phyloP scores from a whole-genome alignment of 768 basidiomycete species.

The Leccinum obscurum region DNA sequence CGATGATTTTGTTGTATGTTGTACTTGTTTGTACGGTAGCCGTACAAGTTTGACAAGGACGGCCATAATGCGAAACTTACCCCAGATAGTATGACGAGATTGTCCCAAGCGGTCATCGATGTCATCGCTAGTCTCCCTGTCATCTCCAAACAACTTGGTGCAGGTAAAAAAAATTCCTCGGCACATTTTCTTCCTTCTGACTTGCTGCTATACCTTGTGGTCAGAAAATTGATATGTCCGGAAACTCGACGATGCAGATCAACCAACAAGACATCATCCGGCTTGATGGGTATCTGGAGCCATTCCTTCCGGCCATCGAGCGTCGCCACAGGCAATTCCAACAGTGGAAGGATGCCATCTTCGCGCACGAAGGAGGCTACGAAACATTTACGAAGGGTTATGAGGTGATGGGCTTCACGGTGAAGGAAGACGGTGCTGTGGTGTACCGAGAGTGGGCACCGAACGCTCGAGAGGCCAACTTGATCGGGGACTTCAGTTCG shows the following conservation, averaged over 20 bases:
- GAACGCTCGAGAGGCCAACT: constrained; percentile 73
- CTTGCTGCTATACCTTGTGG: not conserved
- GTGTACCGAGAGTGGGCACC: constrained; percentile 97
- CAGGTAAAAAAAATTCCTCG: constrained; percentile 3
- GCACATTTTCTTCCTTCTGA: constrained; percentile 6
- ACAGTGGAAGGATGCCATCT: constrained; percentile 76
- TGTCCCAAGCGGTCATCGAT: not conserved
- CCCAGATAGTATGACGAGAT: not conserved
- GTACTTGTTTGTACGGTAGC: not conserved
- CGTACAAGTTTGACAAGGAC: not conserved
- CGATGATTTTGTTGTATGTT: constrained; percentile 16
- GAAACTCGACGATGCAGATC: constrained; percentile 43
- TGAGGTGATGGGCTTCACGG: constrained; percentile 69
- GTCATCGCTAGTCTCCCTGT: not conserved
- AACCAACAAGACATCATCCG: constrained; percentile 58
- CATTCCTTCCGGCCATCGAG: constrained; percentile 67
- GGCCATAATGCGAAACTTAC: not conserved
- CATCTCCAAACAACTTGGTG: not conserved
- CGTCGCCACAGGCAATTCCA: constrained; percentile 67
- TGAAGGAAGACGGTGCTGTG: constrained; percentile 64
- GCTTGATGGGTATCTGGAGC: constrained; percentile 73
- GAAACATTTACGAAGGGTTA: constrained; percentile 63
- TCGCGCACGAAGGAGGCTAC: constrained; percentile 80
- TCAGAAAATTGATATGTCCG: constrained; percentile 35
- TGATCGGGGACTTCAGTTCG: constrained; percentile 98